Evolutionary conservation across 345 rosid species (phyloP), one percentile per base, ranked within the genome.

Genomic region (Corchorus capsularis): DNA sequence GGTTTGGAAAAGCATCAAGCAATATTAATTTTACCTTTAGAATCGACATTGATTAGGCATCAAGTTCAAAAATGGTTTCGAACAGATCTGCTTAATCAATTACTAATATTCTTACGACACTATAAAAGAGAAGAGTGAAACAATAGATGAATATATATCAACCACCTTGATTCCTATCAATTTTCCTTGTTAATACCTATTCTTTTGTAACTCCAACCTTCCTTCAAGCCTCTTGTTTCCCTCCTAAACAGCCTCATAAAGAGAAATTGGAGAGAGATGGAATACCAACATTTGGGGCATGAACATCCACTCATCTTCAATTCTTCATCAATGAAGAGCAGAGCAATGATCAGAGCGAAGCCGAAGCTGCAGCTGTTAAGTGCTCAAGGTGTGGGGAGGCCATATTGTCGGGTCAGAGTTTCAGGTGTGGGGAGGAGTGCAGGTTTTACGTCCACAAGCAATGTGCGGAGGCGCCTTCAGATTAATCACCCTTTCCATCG

Each of bases 391-490:
- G 73, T 27, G 22, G 43, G 4, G 61, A 69, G 8, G 37, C 20
- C 1, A 3, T 39, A 2, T 4, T 53, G 27, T 53, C 43, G 0
- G 49, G 14, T 35, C 59, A 47, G 4, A 7, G 46, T 32, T 52
- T 49, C 10, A 16, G 41, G 2, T 71, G 74, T 55, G 32, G 27
- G 27, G 27, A 32, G 0, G 46, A 37, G n/a, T 71, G 74, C 3
- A 17, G 17, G 27, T 50, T 71, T 71, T 54, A 34, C 74, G 17
- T 52, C 6, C 74, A 71, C 27, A 37, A 71, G 15, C 27, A 37
- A 71, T 71, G 74, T 12, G 74, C 62, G 0, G 50, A 71, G 45
- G 32, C 61, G 35, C 74, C 74, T 5, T n/a, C 34, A 39, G 43
- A 4, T 39, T 1, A 4, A 39, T 39, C 43, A 39, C 43, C 43